Evolutionary conservation across 2,329 filamentous ascomycete genomes (phyloP).

Genomic region (Aphanocladium album): DNA sequence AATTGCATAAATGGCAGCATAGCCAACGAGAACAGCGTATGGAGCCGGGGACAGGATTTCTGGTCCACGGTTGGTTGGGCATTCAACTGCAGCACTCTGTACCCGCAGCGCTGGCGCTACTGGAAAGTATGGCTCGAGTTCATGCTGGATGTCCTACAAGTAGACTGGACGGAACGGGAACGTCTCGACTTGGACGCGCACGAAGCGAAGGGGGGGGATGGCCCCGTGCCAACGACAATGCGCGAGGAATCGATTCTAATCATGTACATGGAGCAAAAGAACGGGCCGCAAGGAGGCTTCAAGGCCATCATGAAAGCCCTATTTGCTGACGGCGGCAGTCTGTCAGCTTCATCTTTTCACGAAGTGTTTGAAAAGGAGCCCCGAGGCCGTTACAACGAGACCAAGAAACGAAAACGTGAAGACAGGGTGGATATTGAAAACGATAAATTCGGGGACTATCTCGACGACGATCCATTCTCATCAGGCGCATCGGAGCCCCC

Average conservation of each 20-base stretch:
- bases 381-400: constrained; percentile 29
- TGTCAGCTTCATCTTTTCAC: constrained; percentile 50
- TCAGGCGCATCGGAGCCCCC: constrained; percentile 42
- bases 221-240: constrained; percentile 22
- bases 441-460: constrained; percentile 55
- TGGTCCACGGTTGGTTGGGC: constrained; percentile 90
- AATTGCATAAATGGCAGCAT: constrained; percentile 50
- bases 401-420: constrained; percentile 46
- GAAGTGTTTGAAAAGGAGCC: constrained; percentile 65
- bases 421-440: constrained; percentile 52
- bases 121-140: constrained; percentile 79
- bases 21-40: constrained; percentile 62
- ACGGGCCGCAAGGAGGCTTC: constrained; percentile 39
- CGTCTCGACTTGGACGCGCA: constrained; percentile 38
- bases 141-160: constrained; percentile 72
- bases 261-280: constrained; percentile 49
- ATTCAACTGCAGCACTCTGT: constrained; percentile 76
- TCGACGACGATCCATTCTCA: constrained; percentile 50
- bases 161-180: constrained; percentile 59
- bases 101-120: constrained; percentile 70
- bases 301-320: constrained; percentile 60
- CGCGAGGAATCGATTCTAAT: constrained; percentile 55
- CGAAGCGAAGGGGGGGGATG: constrained; percentile 20
- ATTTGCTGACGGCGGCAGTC: constrained; percentile 58
- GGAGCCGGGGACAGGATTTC: constrained; percentile 75